Evolutionary conservation across 2,329 filamentous ascomycete species (phyloP), one percentile per base, ranked within the genome.

Genomic region (Colletotrichum sp.): DNA sequence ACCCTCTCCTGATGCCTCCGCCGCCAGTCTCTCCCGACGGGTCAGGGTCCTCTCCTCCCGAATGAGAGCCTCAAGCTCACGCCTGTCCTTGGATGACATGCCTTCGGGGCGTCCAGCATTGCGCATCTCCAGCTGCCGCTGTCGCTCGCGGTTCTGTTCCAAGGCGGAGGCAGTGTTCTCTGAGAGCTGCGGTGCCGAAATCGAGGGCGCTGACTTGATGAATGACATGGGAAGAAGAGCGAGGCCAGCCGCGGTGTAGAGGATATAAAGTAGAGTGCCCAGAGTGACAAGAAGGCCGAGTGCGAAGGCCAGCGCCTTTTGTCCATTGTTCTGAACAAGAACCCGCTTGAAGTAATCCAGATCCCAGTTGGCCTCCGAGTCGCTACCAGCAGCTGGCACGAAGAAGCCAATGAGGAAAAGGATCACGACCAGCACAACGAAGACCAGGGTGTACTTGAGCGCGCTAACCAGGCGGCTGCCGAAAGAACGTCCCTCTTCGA

Each of bases 331-430:
- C 81, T 95, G 93, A 1, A 93, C 88, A 61, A 98, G 86, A 13
- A 98, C 87, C 69, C 91, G 91, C 85, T 94, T 96, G 90, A 98
- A 98, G 84, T 95, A 98, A 83, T 98, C 96, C 71, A 98, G 87
- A 78, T 98, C 95, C 79, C 93, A 89, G 80, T 95, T 91, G 51
- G 89, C 89, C 64, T 92, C 91, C 51, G 87, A 87, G 73, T 89
- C 88, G 75, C 92, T 88, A 74, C 91, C 93, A 7, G 94, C 93
- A 7, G 95, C 92, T 0, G 97, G 97, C 1, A 97, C 92, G 82
- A 99, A 98, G 87, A 98, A 98, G 57, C 97, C 97, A 33, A 98
- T 90, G 24, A 98, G 84, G 87, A 99, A 98, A 16, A 99, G 86
- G 59, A 96, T 91, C 62, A 96, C 88, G 7, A 97, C 90, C 8